Percentiles rank a stretch among this genome's conserved stretches.
These are phyloP conservation scores for Aspergillus ochraceus DNA, from an alignment of 2,329 filamentous ascomycete species.

Conservation along the genomic window DNA sequence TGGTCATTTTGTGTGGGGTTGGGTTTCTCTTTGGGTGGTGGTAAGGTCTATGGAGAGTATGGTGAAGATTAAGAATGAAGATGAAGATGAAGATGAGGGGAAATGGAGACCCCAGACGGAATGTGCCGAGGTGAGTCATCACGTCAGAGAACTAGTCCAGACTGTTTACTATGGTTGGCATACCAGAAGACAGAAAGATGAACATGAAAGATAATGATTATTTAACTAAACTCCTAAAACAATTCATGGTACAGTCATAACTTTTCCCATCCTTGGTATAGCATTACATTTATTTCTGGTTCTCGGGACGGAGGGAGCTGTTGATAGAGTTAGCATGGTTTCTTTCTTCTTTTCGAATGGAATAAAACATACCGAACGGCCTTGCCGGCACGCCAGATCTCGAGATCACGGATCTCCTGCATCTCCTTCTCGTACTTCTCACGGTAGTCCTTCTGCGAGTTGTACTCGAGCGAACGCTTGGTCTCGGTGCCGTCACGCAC, in stretches of 20 bases:
- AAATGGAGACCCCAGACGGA: neutral
- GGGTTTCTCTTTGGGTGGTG: neutral
- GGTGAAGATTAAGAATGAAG: no score
- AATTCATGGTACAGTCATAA: constrained; percentile 39
- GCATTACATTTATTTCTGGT: constrained; percentile 66
- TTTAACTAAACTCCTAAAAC: constrained; percentile 17
- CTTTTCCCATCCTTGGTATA: constrained; percentile 31
- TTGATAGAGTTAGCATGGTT: constrained; percentile 8
- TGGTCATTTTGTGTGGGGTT: neutral
- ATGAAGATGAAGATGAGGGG: neutral
- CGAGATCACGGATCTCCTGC: constrained; percentile 94
- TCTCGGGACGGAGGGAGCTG: constrained; percentile 79
- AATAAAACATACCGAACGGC: constrained; percentile 72
- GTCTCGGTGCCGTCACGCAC: constrained; percentile 93
- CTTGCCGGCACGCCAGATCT: constrained; percentile 99
- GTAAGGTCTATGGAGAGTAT: no score
- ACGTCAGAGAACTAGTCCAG: neutral
- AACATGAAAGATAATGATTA: constrained; percentile 10
- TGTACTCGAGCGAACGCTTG: constrained; percentile 94
- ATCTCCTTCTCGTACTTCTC: constrained; percentile 98
- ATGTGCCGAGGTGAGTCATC: neutral
- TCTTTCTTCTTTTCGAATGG: neutral
- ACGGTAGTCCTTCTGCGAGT: constrained; percentile 92
- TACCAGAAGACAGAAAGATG: no score
- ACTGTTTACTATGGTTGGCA: no score